Evolutionary conservation across 2,329 filamentous ascomycete genomes (phyloP).

Genomic region (Cordyceps tenuipes): DNA sequence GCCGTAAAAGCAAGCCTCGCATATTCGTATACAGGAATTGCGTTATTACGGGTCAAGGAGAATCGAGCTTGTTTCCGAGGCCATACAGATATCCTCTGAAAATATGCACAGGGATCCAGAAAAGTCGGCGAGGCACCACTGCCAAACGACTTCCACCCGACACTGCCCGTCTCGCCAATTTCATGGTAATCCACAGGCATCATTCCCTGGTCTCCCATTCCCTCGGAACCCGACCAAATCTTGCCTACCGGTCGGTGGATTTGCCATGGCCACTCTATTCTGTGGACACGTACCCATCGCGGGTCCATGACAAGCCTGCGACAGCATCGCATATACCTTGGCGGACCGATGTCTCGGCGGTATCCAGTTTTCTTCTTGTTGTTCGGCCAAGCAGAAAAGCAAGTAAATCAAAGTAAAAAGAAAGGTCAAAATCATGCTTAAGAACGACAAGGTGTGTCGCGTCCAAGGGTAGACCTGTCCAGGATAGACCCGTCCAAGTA

Average conservation of each 20-base stretch:
- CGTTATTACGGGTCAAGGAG: too few relatives aligned
- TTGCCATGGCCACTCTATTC: background rate
- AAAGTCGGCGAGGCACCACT: too few relatives aligned
- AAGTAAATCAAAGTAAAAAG: background rate
- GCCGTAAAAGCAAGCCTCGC: too few relatives aligned
- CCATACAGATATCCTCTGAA: too few relatives aligned
- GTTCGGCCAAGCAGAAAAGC: background rate
- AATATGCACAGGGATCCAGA: too few relatives aligned
- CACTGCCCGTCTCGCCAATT: background rate
- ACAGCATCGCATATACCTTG: background rate
- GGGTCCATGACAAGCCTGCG: too few relatives aligned
- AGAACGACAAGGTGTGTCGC: conserved; percentile 28
- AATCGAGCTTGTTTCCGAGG: too few relatives aligned
- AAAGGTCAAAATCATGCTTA: conserved; percentile 15
- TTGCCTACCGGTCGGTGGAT: background rate
- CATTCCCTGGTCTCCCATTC: background rate
- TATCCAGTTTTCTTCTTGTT: background rate
- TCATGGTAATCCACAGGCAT: background rate
- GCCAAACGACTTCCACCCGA: too few relatives aligned
- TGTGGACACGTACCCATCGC: background rate
- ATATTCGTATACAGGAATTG: too few relatives aligned
- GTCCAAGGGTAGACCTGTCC: conserved; percentile 18
- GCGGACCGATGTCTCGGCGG: background rate
- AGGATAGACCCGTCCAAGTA: conserved; percentile 13
- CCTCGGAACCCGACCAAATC: background rate